Conservation (phyloP, 2,329 filamentous ascomycete species). For the Lecanicillium sp. region DNA sequence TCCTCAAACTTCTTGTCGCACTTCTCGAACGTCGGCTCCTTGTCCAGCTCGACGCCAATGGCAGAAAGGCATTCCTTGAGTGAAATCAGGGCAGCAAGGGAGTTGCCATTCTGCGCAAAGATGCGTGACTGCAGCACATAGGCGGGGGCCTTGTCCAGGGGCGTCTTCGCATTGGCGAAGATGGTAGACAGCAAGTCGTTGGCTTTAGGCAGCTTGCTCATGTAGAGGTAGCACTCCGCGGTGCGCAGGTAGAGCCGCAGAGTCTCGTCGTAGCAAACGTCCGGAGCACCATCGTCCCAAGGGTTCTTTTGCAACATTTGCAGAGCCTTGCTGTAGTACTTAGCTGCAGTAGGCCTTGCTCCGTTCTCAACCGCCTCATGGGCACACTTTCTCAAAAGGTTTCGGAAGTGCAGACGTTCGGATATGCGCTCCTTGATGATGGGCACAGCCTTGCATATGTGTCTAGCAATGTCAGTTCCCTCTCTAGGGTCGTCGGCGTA, state of each 20-base stretch:
- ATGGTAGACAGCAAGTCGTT: conserved; percentile 63
- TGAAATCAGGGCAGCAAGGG: conserved; percentile 59
- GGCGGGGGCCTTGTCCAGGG: conserved; percentile 75
- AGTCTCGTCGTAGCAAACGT: conserved; percentile 82
- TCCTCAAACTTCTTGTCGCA: conserved; percentile 70
- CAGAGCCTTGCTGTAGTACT: conserved; percentile 73
- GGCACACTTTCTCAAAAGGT: conserved; percentile 73
- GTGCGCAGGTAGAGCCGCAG: conserved; percentile 71
- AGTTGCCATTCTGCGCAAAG: conserved; percentile 67
- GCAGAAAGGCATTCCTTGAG: conserved; percentile 66
- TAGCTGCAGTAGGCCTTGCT: conserved; percentile 72
- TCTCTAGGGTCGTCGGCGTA: conserved; percentile 53
- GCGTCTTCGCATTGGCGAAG: conserved; percentile 61
- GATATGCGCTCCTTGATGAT: conserved; percentile 64
- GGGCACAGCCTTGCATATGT: conserved; percentile 71
- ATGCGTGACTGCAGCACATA: conserved; percentile 80
- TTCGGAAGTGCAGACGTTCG: conserved; percentile 60
- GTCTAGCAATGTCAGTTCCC: conserved; percentile 69
- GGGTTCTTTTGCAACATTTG: conserved; percentile 71
- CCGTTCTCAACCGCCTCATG: conserved; percentile 75
- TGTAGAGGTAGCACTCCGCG: conserved; percentile 77
- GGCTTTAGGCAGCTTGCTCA: conserved; percentile 64
- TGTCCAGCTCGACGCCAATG: conserved; percentile 60
- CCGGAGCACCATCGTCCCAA: conserved; percentile 64
- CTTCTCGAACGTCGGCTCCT: conserved; percentile 63